Evolutionary conservation across 1,284 basidiomycete genomes (phyloP).

Genomic region (Hypsizygus ulmarius): DNA sequence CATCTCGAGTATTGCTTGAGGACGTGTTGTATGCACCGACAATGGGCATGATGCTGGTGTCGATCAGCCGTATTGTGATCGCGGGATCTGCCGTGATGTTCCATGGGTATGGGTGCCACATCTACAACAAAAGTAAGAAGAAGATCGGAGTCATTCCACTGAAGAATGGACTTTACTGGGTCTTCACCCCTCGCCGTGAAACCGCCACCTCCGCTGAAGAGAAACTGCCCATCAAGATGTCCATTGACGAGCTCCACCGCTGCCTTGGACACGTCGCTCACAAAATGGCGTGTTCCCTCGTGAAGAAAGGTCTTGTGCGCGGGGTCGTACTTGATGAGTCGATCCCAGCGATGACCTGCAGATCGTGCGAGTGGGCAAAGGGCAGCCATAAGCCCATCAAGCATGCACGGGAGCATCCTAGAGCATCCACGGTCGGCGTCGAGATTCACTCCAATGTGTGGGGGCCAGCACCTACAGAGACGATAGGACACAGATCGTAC

Average conservation of each 20-base stretch:
- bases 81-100: conserved; percentile 18
- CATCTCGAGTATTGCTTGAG: conserved; percentile 20
- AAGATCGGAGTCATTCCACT: conserved; percentile 13
- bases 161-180: conserved; percentile 9
- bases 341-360: conserved; percentile 12
- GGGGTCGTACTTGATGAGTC: conserved; percentile 22
- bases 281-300: conserved; percentile 19
- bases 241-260: conserved; percentile 23
- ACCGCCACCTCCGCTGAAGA: neutral
- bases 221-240: neutral
- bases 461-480: conserved; percentile 31
- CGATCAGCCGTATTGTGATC: conserved; percentile 20
- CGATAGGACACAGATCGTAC: conserved; percentile 18
- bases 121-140: conserved; percentile 11
- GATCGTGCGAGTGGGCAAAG: conserved; percentile 28
- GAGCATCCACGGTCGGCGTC: conserved; percentile 23
- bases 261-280: conserved; percentile 30
- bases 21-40: conserved; percentile 27
- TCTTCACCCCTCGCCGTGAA: neutral
- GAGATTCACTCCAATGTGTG: conserved; percentile 35
- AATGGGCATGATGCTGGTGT: conserved; percentile 26
- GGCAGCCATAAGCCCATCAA: conserved; percentile 18
- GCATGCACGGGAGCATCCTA: conserved; percentile 15
- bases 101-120: conserved; percentile 10
- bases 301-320: conserved; percentile 25